Evolutionary conservation across 768 basidiomycete species (phyloP), one percentile per base, ranked within the genome.

Genomic region (Gloeopeniophorella convolvens): DNA sequence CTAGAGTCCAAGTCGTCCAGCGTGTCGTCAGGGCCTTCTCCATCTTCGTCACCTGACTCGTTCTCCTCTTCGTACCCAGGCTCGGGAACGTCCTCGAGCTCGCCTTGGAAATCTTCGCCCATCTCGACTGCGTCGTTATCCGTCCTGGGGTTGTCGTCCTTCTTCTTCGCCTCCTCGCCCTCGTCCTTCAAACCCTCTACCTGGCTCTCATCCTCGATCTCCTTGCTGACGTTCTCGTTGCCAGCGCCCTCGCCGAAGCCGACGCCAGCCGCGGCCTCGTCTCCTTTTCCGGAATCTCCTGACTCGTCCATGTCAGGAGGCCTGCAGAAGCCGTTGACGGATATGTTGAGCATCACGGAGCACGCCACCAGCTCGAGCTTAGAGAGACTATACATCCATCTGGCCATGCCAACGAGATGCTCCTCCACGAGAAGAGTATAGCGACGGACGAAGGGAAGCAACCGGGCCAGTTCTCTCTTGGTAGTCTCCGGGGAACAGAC

Each of bases 131-230:
- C 87, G 48, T 90, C 82, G 33, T 82, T 78, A 33, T 85, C 67
- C 9, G 70, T 65, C 20, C 78, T 74, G 15, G 77, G 67, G 13
- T 65, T 66, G 10, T 76, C 72, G 2, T 64, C 66, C 21, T 37
- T 41, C 28, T 42, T 23, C 28, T 45, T 27, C 13, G 27, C 28
- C 21, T 49, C 46, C 7, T 34, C 47, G 21, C 76, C 73, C 16
- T 89, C 83, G 12, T 79, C 86, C 63, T 83, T 78, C 20, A 98
- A 71, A 0, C 96, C 96, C 60, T 99, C 96, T 6, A 98, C 88
- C 60, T 99, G 95, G 60, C 88, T 86, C 68, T 98, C 93, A 49
- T 97, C 93, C 62, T 94, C 84, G 45, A 98, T 93, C 62, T 97
- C 89, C 60, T 92, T 85, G 72, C 89, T 92, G 49, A 93, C 85